phyloP scores from a whole-genome alignment of 2,329 filamentous ascomycete species.

The Aspergillus novoparasiticus region DNA sequence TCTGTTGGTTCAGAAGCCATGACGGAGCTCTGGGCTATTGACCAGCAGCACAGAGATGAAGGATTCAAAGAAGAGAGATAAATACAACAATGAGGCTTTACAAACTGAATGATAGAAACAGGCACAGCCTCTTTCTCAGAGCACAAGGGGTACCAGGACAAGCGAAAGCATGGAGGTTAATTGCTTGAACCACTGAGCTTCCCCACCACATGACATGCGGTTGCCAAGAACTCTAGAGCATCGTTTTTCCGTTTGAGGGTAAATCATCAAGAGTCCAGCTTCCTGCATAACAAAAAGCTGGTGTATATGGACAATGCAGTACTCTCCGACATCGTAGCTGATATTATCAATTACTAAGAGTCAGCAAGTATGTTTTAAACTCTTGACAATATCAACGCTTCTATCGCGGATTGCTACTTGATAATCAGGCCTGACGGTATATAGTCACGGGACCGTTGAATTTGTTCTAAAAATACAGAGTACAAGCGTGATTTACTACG shows the following conservation, averaged over 20 bases:
- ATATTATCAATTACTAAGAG: neutral
- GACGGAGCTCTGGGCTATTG: constrained; percentile 2
- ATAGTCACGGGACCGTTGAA: neutral
- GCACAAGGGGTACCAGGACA: neutral
- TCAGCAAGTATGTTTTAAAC: neutral
- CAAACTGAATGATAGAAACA: no score
- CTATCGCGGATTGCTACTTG: neutral
- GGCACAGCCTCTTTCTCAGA: neutral
- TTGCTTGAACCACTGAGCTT: constrained; percentile 13
- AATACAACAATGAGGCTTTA: neutral
- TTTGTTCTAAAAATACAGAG: neutral
- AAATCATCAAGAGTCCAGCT: neutral
- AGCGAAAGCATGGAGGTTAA: neutral
- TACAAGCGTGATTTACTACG: neutral
- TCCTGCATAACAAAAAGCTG: neutral
- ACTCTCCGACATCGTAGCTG: neutral
- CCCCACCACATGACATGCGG: constrained; percentile 25
- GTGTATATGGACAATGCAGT: neutral
- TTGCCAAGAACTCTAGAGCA: constrained; percentile 13
- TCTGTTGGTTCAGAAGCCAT: constrained; percentile 45
- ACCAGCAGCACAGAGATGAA: neutral
- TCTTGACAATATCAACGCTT: neutral
- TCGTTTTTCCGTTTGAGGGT: neutral
- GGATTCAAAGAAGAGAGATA: neutral
- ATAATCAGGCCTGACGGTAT: neutral